These are phyloP conservation scores for Pleomassaria siparia DNA, from an alignment of 2,329 filamentous ascomycete genomes.

Conservation along the genomic window DNA sequence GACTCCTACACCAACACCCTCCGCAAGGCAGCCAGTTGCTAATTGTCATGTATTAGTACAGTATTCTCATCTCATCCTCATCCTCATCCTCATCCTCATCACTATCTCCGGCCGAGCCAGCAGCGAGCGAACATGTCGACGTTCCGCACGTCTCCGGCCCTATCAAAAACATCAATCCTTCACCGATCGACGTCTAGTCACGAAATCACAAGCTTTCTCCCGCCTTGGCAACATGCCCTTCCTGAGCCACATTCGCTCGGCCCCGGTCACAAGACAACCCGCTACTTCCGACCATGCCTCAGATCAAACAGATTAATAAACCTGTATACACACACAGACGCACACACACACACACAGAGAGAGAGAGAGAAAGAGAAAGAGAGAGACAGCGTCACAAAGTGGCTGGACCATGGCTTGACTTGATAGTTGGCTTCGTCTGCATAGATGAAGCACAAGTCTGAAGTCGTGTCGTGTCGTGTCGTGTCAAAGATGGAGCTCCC, in stretches of 20 bases:
- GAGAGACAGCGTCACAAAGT: too few relatives aligned
- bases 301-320: too few relatives aligned
- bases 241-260: conserved; percentile 1
- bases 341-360: neutral
- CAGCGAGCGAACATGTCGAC: too few relatives aligned
- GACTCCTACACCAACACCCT: neutral
- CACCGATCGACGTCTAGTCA: conserved; percentile 3
- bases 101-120: neutral
- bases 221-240: conserved; percentile 1
- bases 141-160: conserved; percentile 1
- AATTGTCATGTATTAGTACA: neutral
- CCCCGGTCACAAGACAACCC: neutral
- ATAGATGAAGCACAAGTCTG: too few relatives aligned
- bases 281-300: neutral
- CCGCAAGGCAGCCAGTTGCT: neutral
- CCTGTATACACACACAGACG: too few relatives aligned
- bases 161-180: neutral
- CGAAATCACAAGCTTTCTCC: conserved; percentile 1
- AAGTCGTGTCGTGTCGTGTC: neutral
- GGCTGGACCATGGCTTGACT: too few relatives aligned
- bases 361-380: too few relatives aligned
- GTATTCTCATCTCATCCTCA: neutral
- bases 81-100: neutral
- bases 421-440: too few relatives aligned
- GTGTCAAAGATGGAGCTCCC: neutral